Base-by-base conservation (phyloP, 2,329 filamentous ascomycete species). In the Pseudocercospora pini-densiflorae region DNA sequence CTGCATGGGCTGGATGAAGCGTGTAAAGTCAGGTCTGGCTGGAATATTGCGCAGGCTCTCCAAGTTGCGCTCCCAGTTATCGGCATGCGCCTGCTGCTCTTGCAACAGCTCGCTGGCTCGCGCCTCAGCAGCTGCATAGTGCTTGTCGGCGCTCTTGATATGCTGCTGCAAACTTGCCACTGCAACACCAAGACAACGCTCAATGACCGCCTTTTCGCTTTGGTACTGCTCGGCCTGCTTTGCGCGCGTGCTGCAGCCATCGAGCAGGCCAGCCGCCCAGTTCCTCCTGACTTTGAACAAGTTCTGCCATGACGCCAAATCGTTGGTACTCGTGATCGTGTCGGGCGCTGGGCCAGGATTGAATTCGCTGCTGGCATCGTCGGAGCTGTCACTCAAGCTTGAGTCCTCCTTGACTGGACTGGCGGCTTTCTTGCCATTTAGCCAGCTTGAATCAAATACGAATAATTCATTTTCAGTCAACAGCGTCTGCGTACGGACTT, bases 401-500 rank as follows among this genome's bases (percentile, higher is more conserved):
- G 40, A 19, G 16, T n/a, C 5, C 40, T 75, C 82, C 75, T 68
- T 87, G 79, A 67, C 73, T 68, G 72, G 76, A 75, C 69, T 79
- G 51, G 70, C 54, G 33, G 68, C 65, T 49, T 70, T 68, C 66
- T 71, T 70, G 14, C 65, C 66, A 51, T 68, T 73, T 76, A 78
- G 66, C 74, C 82, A 76, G 77, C 81, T 89, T 68, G 93, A 91
- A 79, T 97, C 93, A 80, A 97, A 99, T 61, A 98, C 88, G 77
- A 92, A 98, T 64, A 99, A 89, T 78, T 98, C 93, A 71, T 88
- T 92, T 90, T 97, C 94, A 40, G 88, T 89, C 70, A 92, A 87
- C 57, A 97, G 86, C 40, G 89, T 91, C 76, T 94, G 91, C 40
- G 89, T 83, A 80, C 94, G 94, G 75, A 95, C 88, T 73, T 92